Evolutionary conservation across 345 rosid genomes (phyloP), one percentile per base, ranked within the genome.

Genomic region (Leavenworthia alabamica): DNA sequence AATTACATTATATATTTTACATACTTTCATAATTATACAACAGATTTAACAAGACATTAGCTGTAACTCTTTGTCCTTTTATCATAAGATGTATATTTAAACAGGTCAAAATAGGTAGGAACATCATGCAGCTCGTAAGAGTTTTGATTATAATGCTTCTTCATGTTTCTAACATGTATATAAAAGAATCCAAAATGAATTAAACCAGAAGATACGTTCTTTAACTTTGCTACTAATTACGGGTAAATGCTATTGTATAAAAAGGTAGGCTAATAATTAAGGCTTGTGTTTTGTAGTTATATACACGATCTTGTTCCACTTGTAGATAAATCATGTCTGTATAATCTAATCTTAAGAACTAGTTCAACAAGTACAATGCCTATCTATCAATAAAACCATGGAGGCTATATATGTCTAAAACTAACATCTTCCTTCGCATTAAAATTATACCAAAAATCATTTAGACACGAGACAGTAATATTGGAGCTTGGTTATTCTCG

Each of bases 121-220:
- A 55, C 60, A 55, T 63, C 75, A 71, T 64, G 75, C 60, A 64
- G 2, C 65, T 49, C 44, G 14, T 10, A 57, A 56, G 60, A 48
- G 26, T 56, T 13, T 62, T 56, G 40, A 19, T 42, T 24, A 66
- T n/a, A 50, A 53, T 71, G 70, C 11, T 12, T 46, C 52, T 29
- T 56, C 56, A 71, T 50, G 66, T 49, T 49, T 41, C 70, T 51
- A n/a, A n/a, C n/a, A n/a, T n/a, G n/a, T 43, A 56, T 22, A 64
- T 53, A 71, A 23, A 42, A 32, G 70, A 64, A 71, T 58, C 63
- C 40, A 4, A 22, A 9, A 27, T 64, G 33, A 70, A 27, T 64
- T 26, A 70, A 27, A 22, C 20, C n/a, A 3, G 36, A 51, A 60
- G 39, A 4, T 32, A n/a, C 26, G 41, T 36, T 52, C 42, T 69